Percentiles rank a stretch among this genome's conserved stretches.
These are phyloP conservation scores for Madurella fahalii DNA, from an alignment of 2,329 filamentous ascomycete species.

Conservation along the genomic window DNA sequence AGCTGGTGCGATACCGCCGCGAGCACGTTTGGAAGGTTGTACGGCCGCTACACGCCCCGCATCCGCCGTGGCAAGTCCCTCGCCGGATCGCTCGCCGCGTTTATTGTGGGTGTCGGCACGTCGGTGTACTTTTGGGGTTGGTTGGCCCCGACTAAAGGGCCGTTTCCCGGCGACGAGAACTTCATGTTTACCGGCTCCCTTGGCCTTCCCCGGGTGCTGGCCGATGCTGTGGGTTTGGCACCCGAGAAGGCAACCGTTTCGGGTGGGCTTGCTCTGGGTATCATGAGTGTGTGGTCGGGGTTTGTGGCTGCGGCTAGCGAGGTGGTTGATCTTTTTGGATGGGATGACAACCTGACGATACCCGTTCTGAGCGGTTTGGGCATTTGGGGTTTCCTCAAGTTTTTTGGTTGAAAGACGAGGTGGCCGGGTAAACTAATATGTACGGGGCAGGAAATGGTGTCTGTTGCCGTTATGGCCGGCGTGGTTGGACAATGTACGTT, in stretches of 20 bases:
- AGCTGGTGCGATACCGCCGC: conserved; percentile 98
- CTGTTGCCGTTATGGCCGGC: conserved; percentile 2
- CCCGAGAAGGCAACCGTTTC: conserved; percentile 57
- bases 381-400: conserved; percentile 85
- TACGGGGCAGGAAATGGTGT: background rate
- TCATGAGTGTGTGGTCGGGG: conserved; percentile 85
- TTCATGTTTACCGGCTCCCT: conserved; percentile 82
- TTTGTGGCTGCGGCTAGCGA: conserved; percentile 85
- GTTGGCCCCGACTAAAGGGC: conserved; percentile 65
- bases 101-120: conserved; percentile 74
- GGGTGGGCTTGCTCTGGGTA: conserved; percentile 68
- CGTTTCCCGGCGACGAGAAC: conserved; percentile 64
- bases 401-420: conserved; percentile 59
- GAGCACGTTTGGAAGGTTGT: conserved; percentile 86
- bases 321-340: conserved; percentile 83
- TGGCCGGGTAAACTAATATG: background rate
- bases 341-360: conserved; percentile 98
- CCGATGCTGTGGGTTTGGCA: conserved; percentile 58
- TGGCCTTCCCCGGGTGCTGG: conserved; percentile 59
- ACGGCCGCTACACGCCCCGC: conserved; percentile 81
- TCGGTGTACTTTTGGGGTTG: conserved; percentile 86
- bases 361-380: conserved; percentile 84
- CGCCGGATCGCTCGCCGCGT: conserved; percentile 82
- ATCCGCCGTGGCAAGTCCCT: conserved; percentile 86
- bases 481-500: conserved; percentile 9